phyloP scores from a whole-genome alignment of 2,329 filamentous ascomycete species.

The Ophiostoma montium region DNA sequence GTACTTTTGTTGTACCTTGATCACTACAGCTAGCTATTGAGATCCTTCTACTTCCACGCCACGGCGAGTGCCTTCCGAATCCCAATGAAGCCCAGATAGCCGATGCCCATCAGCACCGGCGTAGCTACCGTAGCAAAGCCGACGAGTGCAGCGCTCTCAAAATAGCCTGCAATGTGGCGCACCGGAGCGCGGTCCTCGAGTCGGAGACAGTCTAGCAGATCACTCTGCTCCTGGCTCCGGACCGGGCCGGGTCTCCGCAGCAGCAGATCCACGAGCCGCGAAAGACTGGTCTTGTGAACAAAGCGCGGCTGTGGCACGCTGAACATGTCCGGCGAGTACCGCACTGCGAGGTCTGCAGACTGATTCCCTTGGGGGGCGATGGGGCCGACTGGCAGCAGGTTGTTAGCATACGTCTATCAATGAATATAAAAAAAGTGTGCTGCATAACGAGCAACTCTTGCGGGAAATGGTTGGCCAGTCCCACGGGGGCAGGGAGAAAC shows the following conservation, averaged over 20 bases:
- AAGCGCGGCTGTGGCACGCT: background rate
- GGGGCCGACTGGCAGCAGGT: background rate
- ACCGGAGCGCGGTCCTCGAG: background rate
- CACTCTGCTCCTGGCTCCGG: background rate
- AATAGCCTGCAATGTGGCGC: conserved; percentile 1
- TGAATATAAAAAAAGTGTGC: background rate
- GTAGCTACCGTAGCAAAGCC: background rate
- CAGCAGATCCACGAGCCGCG: background rate
- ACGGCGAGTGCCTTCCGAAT: background rate
- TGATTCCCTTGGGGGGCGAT: background rate
- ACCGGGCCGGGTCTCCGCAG: background rate
- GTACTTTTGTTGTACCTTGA: no score
- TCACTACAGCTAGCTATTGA: no score
- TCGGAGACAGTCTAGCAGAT: background rate
- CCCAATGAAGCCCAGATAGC: background rate
- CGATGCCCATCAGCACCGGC: background rate
- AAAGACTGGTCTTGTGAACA: background rate
- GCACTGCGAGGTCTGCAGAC: background rate
- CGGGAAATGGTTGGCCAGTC: background rate
- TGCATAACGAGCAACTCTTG: background rate
- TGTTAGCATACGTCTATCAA: background rate
- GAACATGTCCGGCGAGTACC: background rate
- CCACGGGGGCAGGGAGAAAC: background rate
- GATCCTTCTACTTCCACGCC: background rate
- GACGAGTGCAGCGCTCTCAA: conserved; percentile 5